Evolutionary conservation across 2,329 filamentous ascomycete species (phyloP).

Genomic region (Xylariaceae sp.): DNA sequence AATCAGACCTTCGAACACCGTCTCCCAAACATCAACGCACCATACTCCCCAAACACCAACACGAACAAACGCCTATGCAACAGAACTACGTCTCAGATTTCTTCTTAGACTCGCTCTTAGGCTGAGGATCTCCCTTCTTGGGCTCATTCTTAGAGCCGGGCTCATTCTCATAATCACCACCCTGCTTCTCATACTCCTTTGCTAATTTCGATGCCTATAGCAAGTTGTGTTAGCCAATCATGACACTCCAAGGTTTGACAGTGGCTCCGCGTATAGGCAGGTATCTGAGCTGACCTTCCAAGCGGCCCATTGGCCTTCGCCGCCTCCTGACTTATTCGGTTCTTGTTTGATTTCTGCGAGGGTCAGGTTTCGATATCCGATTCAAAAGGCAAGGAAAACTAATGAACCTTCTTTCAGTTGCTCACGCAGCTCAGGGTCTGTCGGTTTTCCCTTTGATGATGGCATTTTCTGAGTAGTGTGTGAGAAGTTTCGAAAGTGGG

Average conservation of each 20-base stretch:
- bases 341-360: slow-evolving; percentile 38
- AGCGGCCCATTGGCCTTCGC: slow-evolving; percentile 36
- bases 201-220: slow-evolving; percentile 34
- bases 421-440: slow-evolving; percentile 37
- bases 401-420: slow-evolving; percentile 36
- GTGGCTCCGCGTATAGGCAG: background rate
- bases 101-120: slow-evolving; percentile 19
- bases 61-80: too few species aligned
- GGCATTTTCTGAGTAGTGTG: slow-evolving; percentile 26
- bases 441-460: slow-evolving; percentile 39
- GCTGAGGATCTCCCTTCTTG: slow-evolving; percentile 20
- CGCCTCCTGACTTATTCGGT: slow-evolving; percentile 38
- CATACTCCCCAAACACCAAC: too few species aligned
- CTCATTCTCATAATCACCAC: slow-evolving; percentile 39
- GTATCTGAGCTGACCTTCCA: slow-evolving; percentile 29
- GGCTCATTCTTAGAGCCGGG: slow-evolving; percentile 37
- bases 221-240: background rate
- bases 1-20: too few species aligned
- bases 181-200: slow-evolving; percentile 41
- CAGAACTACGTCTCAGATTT: slow-evolving; percentile 3
- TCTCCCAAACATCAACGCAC: too few species aligned
- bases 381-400: background rate
- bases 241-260: slow-evolving; percentile 9
- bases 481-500: too few species aligned
- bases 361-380: background rate